These are phyloP conservation scores for Leptodontidium sp. DNA, from an alignment of 2,329 filamentous ascomycete genomes.

Conservation along the genomic window DNA sequence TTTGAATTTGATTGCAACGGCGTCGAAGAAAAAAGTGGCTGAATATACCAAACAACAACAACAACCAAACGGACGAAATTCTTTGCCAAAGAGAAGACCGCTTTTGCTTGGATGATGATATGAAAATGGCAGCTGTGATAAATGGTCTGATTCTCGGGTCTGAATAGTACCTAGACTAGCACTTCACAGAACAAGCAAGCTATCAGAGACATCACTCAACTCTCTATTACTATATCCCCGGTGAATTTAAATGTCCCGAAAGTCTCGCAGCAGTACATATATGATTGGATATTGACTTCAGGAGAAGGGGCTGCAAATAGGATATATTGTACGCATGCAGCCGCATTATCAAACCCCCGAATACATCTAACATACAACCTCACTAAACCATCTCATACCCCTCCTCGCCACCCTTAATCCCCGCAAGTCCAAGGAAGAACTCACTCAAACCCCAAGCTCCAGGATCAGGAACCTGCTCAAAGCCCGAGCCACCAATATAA, in stretches of 20 bases:
- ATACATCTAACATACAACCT: neutral
- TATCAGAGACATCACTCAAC: neutral
- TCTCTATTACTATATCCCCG: too few relatives aligned
- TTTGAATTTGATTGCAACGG: conserved; percentile 38
- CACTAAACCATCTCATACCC: conserved; percentile 47
- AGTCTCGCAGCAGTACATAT: neutral
- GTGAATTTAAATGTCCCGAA: neutral
- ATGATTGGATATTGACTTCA: neutral
- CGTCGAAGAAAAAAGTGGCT: conserved; percentile 43
- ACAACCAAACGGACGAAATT: neutral
- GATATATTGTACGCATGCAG: conserved; percentile 15
- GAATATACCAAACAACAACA: conserved; percentile 32
- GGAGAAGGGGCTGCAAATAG: neutral
- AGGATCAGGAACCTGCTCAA: conserved; percentile 76
- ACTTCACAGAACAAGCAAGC: neutral
- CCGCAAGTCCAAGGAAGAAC: conserved; percentile 82
- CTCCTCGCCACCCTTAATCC: conserved; percentile 46
- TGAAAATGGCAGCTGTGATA: neutral
- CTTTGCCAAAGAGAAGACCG: neutral
- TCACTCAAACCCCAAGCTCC: conserved; percentile 79
- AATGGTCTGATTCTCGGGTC: neutral
- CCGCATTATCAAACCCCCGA: neutral
- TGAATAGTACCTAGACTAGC: neutral
- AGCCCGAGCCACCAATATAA: conserved; percentile 81
- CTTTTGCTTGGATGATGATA: conserved; percentile 11